A percentile compares a stretch with the other conserved stretches of the same genome.
These are phyloP conservation scores for Arabidopsis suecica DNA, from an alignment of 345 rosid species.

Conservation along the genomic window DNA sequence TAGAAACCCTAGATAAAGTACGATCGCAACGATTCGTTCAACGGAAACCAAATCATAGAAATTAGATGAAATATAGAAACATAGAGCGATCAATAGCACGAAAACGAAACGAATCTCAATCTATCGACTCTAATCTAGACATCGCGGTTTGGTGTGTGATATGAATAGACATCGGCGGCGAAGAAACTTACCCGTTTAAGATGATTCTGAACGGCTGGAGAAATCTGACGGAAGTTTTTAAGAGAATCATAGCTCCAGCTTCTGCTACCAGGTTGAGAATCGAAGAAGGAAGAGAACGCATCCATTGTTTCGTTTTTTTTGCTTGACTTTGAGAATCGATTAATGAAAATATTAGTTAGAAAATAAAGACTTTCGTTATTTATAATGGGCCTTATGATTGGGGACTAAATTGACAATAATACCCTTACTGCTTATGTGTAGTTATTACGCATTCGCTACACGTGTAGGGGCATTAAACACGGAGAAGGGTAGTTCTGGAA, in stretches of 20 bases:
- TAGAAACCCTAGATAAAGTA: constrained; percentile 34
- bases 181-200: constrained; percentile 70
- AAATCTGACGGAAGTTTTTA: constrained; percentile 68
- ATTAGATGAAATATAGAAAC: background rate
- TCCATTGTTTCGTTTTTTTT: constrained; percentile 52
- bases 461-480: background rate
- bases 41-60: background rate
- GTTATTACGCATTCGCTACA: background rate
- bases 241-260: constrained; percentile 72
- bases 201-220: constrained; percentile 80
- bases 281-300: constrained; percentile 80
- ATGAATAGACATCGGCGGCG: background rate
- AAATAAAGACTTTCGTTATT: background rate
- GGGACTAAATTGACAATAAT: background rate
- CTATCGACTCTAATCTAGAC: background rate
- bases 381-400: background rate
- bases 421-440: background rate
- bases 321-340: background rate
- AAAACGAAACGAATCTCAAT: constrained; percentile 1
- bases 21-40: constrained; percentile 12
- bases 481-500: constrained; percentile 40
- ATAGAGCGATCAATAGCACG: background rate
- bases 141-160: background rate
- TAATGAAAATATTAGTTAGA: background rate
- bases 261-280: constrained; percentile 59